Evolutionary conservation across 2,329 filamentous ascomycete genomes (phyloP).

Genomic region (Sarocladium kiliense): DNA sequence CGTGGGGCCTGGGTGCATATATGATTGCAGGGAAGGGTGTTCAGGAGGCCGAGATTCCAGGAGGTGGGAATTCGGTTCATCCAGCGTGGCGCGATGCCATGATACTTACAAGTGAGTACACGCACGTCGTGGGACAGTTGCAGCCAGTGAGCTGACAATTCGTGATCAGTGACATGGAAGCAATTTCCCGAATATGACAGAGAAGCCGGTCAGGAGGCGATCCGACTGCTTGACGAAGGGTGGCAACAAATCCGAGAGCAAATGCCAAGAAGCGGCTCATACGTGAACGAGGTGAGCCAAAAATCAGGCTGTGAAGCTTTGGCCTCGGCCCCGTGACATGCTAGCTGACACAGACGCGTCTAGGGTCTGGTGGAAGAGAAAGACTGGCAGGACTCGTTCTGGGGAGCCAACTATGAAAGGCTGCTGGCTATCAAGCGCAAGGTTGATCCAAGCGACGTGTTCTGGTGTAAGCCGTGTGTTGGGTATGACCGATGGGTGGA

Average conservation of each 20-base stretch:
- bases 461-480: constrained; percentile 44
- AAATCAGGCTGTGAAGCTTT: background rate
- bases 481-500: constrained; percentile 37
- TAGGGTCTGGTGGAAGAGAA: constrained; percentile 17
- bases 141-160: background rate
- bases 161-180: background rate
- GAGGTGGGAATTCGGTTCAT: constrained; percentile 40
- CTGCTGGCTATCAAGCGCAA: constrained; percentile 38
- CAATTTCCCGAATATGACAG: background rate
- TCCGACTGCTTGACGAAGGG: constrained; percentile 19
- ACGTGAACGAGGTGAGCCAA: constrained; percentile 37
- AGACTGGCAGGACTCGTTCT: constrained; percentile 34
- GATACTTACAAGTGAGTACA: background rate
- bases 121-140: background rate
- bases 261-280: constrained; percentile 34
- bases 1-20: constrained; percentile 27
- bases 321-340: too few species aligned
- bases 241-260: background rate
- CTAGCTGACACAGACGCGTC: background rate
- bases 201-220: background rate
- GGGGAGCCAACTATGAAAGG: constrained; percentile 39
- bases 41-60: constrained; percentile 34
- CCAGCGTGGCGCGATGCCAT: constrained; percentile 42
- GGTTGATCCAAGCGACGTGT: constrained; percentile 40
- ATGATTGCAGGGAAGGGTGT: constrained; percentile 41